A percentile compares a stretch with the other conserved stretches of the same genome.
phyloP scores from a whole-genome alignment of 495 filamentous ascomycete genomes.

The Aspergillus cavernicola region DNA sequence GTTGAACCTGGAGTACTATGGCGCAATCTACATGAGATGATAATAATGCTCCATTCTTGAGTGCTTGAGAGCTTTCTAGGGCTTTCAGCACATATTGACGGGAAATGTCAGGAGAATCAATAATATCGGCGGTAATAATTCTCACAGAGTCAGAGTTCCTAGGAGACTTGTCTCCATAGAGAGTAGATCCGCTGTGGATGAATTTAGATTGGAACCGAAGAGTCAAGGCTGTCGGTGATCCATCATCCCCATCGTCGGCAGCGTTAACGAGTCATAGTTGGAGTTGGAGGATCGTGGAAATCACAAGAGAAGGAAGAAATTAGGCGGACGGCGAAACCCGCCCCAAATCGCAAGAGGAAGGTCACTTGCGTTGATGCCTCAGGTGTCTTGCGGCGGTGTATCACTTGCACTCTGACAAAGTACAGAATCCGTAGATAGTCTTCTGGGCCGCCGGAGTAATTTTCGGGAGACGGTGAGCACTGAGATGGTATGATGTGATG shows the following conservation, averaged over 20 bases:
- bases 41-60: not conserved
- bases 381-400: too few species aligned
- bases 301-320: conserved; percentile 1
- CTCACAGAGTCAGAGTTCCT: not conserved
- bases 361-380: not conserved
- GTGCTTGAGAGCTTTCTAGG: not conserved
- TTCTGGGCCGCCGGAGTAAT: not conserved
- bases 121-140: too few species aligned
- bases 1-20: not conserved
- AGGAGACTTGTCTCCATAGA: conserved; percentile 4
- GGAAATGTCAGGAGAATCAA: not conserved
- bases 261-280: not conserved
- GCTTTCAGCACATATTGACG: not conserved
- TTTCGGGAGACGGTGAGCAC: not conserved
- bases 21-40: not conserved
- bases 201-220: not conserved
- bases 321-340: conserved; percentile 10
- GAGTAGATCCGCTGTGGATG: conserved; percentile 6
- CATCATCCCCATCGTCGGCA: conserved; percentile 6
- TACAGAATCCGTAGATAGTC: not conserved
- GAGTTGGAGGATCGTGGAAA: not conserved
- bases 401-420: not conserved
- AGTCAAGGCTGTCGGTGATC: not conserved
- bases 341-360: conserved; percentile 5
- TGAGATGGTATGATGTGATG: not conserved